Evolutionary conservation across 1,284 basidiomycete genomes (phyloP), one percentile per base, ranked within the genome.

Genomic region (Pholiota adiposa): DNA sequence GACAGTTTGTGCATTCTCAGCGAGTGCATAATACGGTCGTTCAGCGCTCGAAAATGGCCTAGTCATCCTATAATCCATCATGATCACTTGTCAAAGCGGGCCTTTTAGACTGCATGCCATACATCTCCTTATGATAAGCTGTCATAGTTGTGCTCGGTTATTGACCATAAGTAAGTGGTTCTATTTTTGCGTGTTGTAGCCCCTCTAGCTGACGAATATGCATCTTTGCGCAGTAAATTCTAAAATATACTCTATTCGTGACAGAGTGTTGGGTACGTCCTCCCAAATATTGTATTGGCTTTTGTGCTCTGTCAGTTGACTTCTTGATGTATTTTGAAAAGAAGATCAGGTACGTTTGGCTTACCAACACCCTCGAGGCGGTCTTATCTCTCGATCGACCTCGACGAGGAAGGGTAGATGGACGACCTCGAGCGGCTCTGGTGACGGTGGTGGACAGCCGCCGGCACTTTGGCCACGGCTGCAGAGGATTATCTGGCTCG

Each of bases 81-180:
- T 38, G 12, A 38, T 46, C 40, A 52, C 50, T 55, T 63, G 62
- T 58, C 62, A 66, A 50, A 51, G 52, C 65, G 63, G 65, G 50
- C 54, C 51, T 55, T 62, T 59, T 63, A 62, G 57, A 61, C 54
- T 58, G 41, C 38, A 40, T 55, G 50, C 51, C 25, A 51, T 51
- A 43, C 36, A 65, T 49, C 63, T 59, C 63, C 65, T 62, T 65
- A 59, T 59, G 63, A 54, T 51, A 53, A 41, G 43, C 48, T 61
- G 59, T 55, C 61, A 58, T 64, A 57, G 57, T 56, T 63, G 56
- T 46, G 58, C 57, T 62, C 56, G 60, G 58, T 63, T 63, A 64
- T 63, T 58, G 61, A 59, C 61, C 63, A 66, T 64, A 38, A 38
- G 36, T 38, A 38, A 16, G 36, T 38, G 36, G 14, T 59, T 62